Evolutionary conservation across 1,284 basidiomycete species (phyloP).

Genomic region (Golubevia pallescens): DNA sequence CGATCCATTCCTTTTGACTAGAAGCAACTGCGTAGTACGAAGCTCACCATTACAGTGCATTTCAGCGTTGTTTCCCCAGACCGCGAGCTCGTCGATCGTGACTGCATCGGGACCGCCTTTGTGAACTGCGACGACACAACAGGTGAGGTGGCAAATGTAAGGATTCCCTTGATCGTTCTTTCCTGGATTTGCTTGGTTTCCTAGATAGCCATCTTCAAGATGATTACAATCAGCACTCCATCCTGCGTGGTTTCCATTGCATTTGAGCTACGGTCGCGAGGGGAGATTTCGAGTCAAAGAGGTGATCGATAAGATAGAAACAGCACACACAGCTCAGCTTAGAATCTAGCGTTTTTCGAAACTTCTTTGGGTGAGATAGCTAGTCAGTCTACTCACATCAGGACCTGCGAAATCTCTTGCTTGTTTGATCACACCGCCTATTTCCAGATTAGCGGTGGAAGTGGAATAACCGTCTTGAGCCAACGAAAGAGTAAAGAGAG

Average conservation of each 20-base stretch:
- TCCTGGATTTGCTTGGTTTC: neutral
- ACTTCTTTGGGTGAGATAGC: too few relatives aligned
- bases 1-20: too few relatives aligned
- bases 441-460: too few relatives aligned
- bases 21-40: too few relatives aligned
- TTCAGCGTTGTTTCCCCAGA: neutral
- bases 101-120: neutral
- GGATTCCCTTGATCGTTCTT: neutral
- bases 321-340: too few relatives aligned
- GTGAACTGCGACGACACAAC: neutral
- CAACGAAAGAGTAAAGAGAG: too few relatives aligned
- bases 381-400: too few relatives aligned
- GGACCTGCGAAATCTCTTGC: too few relatives aligned
- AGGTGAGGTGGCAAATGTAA: neutral
- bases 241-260: neutral
- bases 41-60: neutral
- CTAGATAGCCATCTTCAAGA: neutral
- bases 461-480: too few relatives aligned
- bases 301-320: too few relatives aligned
- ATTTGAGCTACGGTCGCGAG: neutral
- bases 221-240: neutral
- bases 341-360: too few relatives aligned
- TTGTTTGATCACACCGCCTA: too few relatives aligned
- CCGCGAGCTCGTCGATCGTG: neutral
- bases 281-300: neutral